Percentiles rank a stretch among this genome's conserved stretches.
Conservation (phyloP, 352 stramenopile genomes). For the Lagenidium giganteum region DNA sequence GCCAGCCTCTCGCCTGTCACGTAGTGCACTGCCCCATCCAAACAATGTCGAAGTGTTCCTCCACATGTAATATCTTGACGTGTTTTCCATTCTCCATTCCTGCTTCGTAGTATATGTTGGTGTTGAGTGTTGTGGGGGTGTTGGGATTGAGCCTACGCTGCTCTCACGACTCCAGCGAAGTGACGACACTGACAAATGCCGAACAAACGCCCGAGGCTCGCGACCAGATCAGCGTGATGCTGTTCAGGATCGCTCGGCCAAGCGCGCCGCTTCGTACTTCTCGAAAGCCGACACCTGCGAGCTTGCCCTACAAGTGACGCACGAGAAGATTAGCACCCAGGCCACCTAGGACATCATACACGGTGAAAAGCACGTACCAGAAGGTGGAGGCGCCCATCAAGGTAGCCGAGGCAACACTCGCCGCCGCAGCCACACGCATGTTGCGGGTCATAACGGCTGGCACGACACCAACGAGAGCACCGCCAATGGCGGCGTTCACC, state of each 20-base stretch:
- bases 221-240: neutral
- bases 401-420: conserved; percentile 33
- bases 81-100: too few relatives aligned
- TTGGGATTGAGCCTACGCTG: too few relatives aligned
- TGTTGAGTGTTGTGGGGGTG: too few relatives aligned
- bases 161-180: too few relatives aligned
- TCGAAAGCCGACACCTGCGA: too few relatives aligned
- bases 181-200: neutral
- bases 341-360: too few relatives aligned
- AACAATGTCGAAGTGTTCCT: too few relatives aligned
- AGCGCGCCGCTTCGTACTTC: conserved; percentile 53
- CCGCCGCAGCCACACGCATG: conserved; percentile 46
- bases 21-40: too few relatives aligned
- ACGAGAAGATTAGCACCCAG: too few relatives aligned
- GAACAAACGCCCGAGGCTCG: neutral
- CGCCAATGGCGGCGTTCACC: conserved; percentile 65
- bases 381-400: conserved; percentile 52
- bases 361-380: conserved; percentile 40
- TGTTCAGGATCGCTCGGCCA: conserved; percentile 45
- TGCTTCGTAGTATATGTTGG: too few relatives aligned
- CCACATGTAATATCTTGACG: too few relatives aligned
- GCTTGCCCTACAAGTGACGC: too few relatives aligned
- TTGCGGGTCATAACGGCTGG: conserved; percentile 75
- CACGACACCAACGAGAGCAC: conserved; percentile 57
- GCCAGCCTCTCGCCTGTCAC: conserved; percentile 55